A percentile compares a stretch with the other conserved stretches of the same genome.
Conservation (phyloP, 306 rosid genomes). For the Malus sieversii region DNA sequence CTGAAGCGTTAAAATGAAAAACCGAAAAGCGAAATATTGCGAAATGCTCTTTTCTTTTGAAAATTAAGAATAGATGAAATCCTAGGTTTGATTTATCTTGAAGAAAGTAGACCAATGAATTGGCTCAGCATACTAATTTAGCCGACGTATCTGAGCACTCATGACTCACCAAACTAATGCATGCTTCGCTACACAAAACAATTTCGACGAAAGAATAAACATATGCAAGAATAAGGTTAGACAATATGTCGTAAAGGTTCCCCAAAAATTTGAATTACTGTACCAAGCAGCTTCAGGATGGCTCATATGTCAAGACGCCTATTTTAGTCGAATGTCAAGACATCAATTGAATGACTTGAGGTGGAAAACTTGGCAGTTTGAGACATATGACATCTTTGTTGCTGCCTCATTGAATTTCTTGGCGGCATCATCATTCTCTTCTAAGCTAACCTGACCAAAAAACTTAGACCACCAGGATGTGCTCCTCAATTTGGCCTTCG, state of each 20-base stretch:
- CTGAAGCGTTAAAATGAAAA: not conserved
- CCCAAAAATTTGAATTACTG: not conserved
- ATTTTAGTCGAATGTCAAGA: not conserved
- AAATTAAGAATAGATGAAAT: not conserved
- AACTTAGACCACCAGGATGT: conserved; percentile 55
- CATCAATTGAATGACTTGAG: conserved; percentile 48
- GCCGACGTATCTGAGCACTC: not conserved
- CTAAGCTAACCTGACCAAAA: conserved; percentile 50
- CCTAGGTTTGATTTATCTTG: not conserved
- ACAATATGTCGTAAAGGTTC: not conserved
- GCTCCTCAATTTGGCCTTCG: conserved; percentile 74
- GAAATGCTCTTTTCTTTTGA: not conserved
- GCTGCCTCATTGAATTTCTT: conserved; percentile 55
- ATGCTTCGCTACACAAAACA: not conserved
- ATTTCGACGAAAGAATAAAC: not conserved
- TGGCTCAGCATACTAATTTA: not conserved
- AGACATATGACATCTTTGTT: conserved; percentile 39
- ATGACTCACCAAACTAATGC: not conserved
- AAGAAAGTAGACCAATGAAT: conserved; percentile 1
- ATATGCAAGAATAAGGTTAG: not conserved
- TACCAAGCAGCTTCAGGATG: not conserved
- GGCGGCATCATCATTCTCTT: conserved; percentile 48
- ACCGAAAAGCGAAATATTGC: not conserved
- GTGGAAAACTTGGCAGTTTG: conserved; percentile 64
- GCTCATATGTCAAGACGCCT: conserved; percentile 1